These are phyloP conservation scores for Ilyonectria robusta DNA, from an alignment of 2,329 filamentous ascomycete species.

Conservation along the genomic window DNA sequence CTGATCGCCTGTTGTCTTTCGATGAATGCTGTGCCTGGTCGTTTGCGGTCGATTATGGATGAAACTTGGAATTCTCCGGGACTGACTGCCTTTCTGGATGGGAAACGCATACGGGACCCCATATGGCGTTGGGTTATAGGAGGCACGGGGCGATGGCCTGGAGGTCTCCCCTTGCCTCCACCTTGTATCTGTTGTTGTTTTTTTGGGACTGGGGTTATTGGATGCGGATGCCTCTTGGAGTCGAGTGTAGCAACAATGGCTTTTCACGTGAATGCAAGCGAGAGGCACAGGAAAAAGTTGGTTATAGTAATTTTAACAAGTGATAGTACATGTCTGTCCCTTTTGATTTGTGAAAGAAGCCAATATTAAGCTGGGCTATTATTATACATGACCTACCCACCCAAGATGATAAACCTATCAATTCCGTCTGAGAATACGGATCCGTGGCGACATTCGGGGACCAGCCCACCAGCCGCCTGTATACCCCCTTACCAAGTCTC, in stretches of 20 bases:
- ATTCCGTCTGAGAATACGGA: slow-evolving; percentile 62
- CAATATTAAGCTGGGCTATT: background rate
- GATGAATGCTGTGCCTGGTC: slow-evolving; percentile 17
- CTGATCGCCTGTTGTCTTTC: slow-evolving; percentile 5
- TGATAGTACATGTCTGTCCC: background rate
- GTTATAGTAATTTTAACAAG: slow-evolving; percentile 33
- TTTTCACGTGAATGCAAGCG: slow-evolving; percentile 26
- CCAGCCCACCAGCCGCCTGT: slow-evolving; percentile 77
- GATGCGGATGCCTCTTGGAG: slow-evolving; percentile 10
- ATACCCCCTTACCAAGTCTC: slow-evolving; percentile 57
- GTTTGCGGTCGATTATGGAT: slow-evolving; percentile 31
- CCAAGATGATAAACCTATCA: slow-evolving; percentile 42
- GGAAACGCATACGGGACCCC: slow-evolving; percentile 39
- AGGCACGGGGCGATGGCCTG: slow-evolving; percentile 33
- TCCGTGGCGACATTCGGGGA: slow-evolving; percentile 70
- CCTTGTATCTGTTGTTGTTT: slow-evolving; percentile 23
- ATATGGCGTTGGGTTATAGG: slow-evolving; percentile 45
- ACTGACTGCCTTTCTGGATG: slow-evolving; percentile 24
- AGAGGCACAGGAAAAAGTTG: slow-evolving; percentile 34
- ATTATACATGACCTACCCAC: background rate
- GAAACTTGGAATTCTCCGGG: slow-evolving; percentile 19
- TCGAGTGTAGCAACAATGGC: slow-evolving; percentile 6
- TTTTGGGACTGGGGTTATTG: slow-evolving; percentile 26
- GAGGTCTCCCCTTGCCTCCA: slow-evolving; percentile 12
- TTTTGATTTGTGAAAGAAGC: background rate